These are phyloP conservation scores for Glebionis coronaria DNA, from an alignment of 129 eudicot species.

Conservation along the genomic window DNA sequence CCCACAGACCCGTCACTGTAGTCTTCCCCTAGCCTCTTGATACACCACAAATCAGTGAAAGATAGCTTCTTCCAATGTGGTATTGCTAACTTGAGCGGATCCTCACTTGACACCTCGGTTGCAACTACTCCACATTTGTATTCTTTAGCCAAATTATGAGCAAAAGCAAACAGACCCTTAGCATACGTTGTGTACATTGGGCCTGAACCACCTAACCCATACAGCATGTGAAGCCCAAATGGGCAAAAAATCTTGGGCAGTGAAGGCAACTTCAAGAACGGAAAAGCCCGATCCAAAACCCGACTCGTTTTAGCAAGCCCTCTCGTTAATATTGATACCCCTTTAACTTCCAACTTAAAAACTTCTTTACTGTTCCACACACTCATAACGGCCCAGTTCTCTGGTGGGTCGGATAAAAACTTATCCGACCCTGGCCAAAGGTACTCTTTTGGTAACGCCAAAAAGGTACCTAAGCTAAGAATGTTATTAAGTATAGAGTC, in stretches of 20 bases:
- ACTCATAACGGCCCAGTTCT: conserved; percentile 86
- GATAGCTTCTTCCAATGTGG: conserved; percentile 94
- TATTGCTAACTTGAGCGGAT: conserved; percentile 77
- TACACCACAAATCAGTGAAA: conserved; percentile 89
- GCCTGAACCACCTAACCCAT: conserved; percentile 96
- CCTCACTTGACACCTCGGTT: conserved; percentile 74
- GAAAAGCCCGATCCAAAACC: conserved; percentile 75
- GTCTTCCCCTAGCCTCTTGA: conserved; percentile 87
- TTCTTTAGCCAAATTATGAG: conserved; percentile 74
- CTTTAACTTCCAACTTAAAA: conserved; percentile 70
- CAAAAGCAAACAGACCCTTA: conserved; percentile 62
- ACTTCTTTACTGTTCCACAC: conserved; percentile 89
- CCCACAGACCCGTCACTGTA: conserved; percentile 90
- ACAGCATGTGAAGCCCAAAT: conserved; percentile 84
- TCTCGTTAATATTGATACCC: conserved; percentile 61
- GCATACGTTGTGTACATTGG: conserved; percentile 45
- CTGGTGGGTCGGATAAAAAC: conserved; percentile 57
- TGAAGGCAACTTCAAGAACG: conserved; percentile 71
- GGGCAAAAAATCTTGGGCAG: conserved; percentile 82
- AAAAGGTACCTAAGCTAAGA: conserved; percentile 66
- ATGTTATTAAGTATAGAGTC: conserved; percentile 59
- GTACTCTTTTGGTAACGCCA: conserved; percentile 52
- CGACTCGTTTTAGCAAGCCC: conserved; percentile 66
- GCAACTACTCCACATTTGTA: conserved; percentile 86
- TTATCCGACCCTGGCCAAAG: conserved; percentile 49